phyloP scores from a whole-genome alignment of 495 filamentous ascomycete genomes.

The Rostrohypoxylon terebratum region DNA sequence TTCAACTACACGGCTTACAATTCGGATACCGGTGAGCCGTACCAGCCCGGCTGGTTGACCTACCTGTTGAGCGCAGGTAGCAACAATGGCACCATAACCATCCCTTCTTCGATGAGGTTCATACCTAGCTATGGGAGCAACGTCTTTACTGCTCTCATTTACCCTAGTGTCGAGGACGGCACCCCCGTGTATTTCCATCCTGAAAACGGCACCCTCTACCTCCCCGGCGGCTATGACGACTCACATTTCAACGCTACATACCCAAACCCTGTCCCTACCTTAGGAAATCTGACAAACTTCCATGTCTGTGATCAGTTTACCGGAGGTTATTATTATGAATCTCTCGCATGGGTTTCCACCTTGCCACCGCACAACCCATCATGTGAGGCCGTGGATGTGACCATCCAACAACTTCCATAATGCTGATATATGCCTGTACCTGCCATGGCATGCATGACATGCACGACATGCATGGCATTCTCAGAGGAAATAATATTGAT shows the following conservation, averaged over 20 bases:
- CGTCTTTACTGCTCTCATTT: constrained; percentile 18
- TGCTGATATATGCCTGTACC: not conserved
- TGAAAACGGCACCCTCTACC: constrained; percentile 31
- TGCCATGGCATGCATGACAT: not conserved
- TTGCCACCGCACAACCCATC: constrained; percentile 60
- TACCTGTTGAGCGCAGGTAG: constrained; percentile 21
- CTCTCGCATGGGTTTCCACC: constrained; percentile 56
- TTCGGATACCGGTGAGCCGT: constrained; percentile 19
- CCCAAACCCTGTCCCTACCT: constrained; percentile 1
- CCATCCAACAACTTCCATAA: constrained; percentile 15
- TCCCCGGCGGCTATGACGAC: constrained; percentile 30
- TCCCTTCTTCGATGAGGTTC: constrained; percentile 23
- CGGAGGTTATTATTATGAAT: constrained; percentile 55
- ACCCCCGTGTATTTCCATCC: constrained; percentile 18
- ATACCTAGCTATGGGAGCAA: constrained; percentile 25
- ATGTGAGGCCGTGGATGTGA: constrained; percentile 57
- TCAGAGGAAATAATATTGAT: not conserved
- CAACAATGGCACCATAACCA: constrained; percentile 11
- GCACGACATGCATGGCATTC: not conserved
- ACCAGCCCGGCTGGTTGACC: constrained; percentile 31
- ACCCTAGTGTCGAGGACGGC: constrained; percentile 24
- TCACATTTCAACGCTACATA: constrained; percentile 22
- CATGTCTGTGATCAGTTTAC: constrained; percentile 55
- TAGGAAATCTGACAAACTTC: constrained; percentile 32
- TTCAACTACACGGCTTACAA: constrained; percentile 37